A percentile compares a stretch with the other conserved stretches of the same genome.
Evolutionary conservation across 148 eudicot genomes (phyloP).

Genomic region (Drosera capensis): DNA sequence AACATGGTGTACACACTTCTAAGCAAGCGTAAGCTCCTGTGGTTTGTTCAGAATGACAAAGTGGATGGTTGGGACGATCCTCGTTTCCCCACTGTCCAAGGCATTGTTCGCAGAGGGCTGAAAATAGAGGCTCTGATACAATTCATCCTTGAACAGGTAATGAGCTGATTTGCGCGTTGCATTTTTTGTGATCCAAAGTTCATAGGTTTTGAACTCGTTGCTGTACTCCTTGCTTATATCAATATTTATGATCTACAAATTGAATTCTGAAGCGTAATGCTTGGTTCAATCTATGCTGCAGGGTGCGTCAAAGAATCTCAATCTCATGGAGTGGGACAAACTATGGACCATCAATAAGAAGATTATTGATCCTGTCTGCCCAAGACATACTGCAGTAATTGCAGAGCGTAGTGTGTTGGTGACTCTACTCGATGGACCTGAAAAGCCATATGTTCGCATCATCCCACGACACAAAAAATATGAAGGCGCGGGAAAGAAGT

Average conservation of each 20-base stretch:
- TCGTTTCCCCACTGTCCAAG: conserved; percentile 95
- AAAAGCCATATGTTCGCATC: conserved; percentile 54
- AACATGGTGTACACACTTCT: conserved; percentile 97
- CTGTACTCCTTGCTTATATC: background rate
- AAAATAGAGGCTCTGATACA: conserved; percentile 83
- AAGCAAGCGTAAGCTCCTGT: conserved; percentile 91
- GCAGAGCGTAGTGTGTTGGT: conserved; percentile 59
- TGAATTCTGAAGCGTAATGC: background rate
- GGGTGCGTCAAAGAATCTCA: conserved; percentile 96
- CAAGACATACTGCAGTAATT: conserved; percentile 81
- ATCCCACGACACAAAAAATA: conserved; percentile 83
- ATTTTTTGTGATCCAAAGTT: background rate
- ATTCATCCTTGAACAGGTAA: conserved; percentile 91
- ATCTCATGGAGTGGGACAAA: conserved; percentile 99
- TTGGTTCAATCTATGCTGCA: conserved; percentile 12
- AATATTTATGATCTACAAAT: background rate
- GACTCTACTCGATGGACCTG: conserved; percentile 71
- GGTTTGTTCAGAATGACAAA: conserved; percentile 95
- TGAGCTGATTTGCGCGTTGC: background rate
- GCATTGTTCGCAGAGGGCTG: conserved; percentile 91
- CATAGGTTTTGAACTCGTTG: background rate
- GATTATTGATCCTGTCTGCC: conserved; percentile 83
- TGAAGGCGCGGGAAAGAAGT: conserved; percentile 81
- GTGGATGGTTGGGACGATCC: conserved; percentile 99
- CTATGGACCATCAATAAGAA: conserved; percentile 93